These are phyloP conservation scores for Arthrobotrys conoides DNA, from an alignment of 2,329 filamentous ascomycete genomes.

Conservation along the genomic window DNA sequence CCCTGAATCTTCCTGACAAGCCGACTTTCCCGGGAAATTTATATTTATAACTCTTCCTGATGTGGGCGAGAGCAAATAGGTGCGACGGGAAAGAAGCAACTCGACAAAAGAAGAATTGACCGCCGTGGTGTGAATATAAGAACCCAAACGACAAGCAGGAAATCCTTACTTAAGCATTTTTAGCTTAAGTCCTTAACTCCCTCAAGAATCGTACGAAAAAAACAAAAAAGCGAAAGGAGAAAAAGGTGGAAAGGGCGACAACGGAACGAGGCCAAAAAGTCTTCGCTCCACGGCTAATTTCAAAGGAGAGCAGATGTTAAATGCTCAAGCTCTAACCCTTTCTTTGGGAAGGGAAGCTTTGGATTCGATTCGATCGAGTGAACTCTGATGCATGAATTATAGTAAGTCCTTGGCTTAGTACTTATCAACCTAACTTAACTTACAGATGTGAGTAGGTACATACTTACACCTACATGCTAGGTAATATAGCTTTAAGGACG, in stretches of 20 bases:
- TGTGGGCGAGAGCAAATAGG: conserved; percentile 32
- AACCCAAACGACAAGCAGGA: conserved; percentile 32
- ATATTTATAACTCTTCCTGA: conserved; percentile 43
- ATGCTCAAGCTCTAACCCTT: conserved; percentile 18
- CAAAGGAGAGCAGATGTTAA: conserved; percentile 20
- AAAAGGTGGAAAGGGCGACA: conserved; percentile 11
- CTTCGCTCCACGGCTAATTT: conserved; percentile 49
- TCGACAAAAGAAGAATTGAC: conserved; percentile 55
- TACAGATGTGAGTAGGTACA: not conserved
- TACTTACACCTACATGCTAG: not conserved
- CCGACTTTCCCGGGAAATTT: conserved; percentile 54
- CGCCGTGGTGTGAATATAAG: conserved; percentile 54
- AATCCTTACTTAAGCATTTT: conserved; percentile 54
- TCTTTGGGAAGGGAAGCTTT: conserved; percentile 11
- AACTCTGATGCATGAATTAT: conserved; percentile 23
- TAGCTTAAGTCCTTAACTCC: conserved; percentile 59
- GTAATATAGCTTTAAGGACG: conserved; percentile 14
- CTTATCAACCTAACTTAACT: not conserved
- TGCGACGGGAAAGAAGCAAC: conserved; percentile 55
- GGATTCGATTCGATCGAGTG: conserved; percentile 24
- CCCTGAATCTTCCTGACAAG: conserved; percentile 44
- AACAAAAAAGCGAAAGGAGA: conserved; percentile 24
- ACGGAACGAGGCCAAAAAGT: conserved; percentile 34
- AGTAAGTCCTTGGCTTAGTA: conserved; percentile 1
- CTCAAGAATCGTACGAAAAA: conserved; percentile 55